Conservation (phyloP, 1,139 yeast genomes). For the Debaryomyces sp. region DNA sequence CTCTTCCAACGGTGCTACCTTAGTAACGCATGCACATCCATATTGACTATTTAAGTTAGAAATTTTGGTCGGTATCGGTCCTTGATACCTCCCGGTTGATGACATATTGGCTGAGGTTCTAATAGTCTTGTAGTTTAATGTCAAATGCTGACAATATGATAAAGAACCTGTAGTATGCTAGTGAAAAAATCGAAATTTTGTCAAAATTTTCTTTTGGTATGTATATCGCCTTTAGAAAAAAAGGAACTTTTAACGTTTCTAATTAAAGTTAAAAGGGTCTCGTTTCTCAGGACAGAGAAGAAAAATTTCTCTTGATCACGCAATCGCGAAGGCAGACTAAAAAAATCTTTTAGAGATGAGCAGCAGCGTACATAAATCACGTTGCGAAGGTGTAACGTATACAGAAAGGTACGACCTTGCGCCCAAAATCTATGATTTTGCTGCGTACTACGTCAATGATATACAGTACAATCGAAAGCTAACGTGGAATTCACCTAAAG, state of each 20-base stretch:
- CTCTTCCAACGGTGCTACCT: slow-evolving; percentile 25
- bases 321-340: slow-evolving; percentile 3
- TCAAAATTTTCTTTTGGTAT: not conserved
- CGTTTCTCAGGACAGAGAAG: not conserved
- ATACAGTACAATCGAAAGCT: not conserved
- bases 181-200: not conserved
- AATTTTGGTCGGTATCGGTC: slow-evolving; percentile 5
- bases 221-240: not conserved
- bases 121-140: not conserved
- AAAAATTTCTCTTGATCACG: slow-evolving; percentile 9
- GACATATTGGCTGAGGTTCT: not conserved
- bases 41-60: slow-evolving; percentile 1
- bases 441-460: too few species aligned
- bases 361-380: not conserved
- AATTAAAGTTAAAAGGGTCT: slow-evolving; percentile 6
- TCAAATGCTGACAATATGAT: not conserved
- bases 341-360: slow-evolving; percentile 6
- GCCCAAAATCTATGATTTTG: not conserved
- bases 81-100: not conserved
- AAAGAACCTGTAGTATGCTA: not conserved
- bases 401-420: not conserved
- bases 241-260: not conserved
- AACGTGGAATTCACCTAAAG: not conserved
- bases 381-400: not conserved
- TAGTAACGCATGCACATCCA: not conserved